Evolutionary conservation across 768 basidiomycete species (phyloP), one percentile per base, ranked within the genome.

Genomic region (Pulveroboletus sp.): DNA sequence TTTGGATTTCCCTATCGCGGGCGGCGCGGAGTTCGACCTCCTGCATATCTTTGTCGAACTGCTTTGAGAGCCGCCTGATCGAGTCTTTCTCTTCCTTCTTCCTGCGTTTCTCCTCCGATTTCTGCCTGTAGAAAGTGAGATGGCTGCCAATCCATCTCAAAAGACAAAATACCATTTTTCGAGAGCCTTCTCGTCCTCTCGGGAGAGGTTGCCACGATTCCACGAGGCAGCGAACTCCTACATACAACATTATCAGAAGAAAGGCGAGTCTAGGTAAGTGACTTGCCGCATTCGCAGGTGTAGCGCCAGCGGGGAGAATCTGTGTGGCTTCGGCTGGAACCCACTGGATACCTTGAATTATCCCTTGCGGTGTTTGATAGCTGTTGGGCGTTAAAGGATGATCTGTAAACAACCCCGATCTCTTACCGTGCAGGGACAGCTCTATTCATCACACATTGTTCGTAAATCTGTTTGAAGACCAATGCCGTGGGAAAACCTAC

Each of bases 381-480:
- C 88, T 90, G 52, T 32, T 37, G 52, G 38, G 39, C 37, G 47
- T 57, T 31, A 55, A 50, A 48, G 35, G 33, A 41, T 25, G 46
- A 49, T 35, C 44, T 19, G 21, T 35, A 25, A 17, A 17, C n/a
- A 13, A 46, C 14, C 12, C 27, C n/a, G 19, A 32, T 44, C 37
- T 66, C 71, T 45, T 62, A 87, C 88, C 85, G 88, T 33, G 87
- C 86, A 49, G 83, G 67, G 34, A 87, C 82, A 47, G 86, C 87
- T 70, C 87, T 89, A 49, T 32, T 48, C 34, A 55, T 59, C 34
- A 36, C 43, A 50, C n/a, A 52, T 56, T 49, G 48, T 48, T 46
- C 41, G 41, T 60, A 49, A 59, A 42, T 51, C 17, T 37, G 35
- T 37, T 47, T 45, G 45, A 46, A 42, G 33, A 40, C 14, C 47